A percentile compares a stretch with the other conserved stretches of the same genome.
Conservation (phyloP, 2,329 filamentous ascomycete species). For the Xylariaceae sp. region DNA sequence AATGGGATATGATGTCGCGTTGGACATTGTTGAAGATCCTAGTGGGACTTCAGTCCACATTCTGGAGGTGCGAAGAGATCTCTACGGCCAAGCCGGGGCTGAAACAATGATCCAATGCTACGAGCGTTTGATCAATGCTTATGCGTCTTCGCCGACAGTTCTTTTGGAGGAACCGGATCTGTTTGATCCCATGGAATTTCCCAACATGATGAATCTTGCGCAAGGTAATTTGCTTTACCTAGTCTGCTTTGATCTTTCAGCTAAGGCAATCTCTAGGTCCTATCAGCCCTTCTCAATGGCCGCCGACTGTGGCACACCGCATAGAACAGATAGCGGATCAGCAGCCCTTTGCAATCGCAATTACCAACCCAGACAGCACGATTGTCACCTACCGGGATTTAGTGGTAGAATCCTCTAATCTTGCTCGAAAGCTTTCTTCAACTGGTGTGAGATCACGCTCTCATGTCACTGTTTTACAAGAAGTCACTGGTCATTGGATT, state of each 20-base stretch:
- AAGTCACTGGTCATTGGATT: slow-evolving; percentile 30
- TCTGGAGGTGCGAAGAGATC: background rate
- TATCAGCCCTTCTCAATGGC: no score
- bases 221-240: no score
- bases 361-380: background rate
- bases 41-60: background rate
- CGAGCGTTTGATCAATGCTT: background rate
- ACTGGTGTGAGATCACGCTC: slow-evolving; percentile 26
- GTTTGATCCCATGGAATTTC: no score
- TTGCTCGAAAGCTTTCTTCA: background rate
- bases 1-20: slow-evolving; percentile 1
- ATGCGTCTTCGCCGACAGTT: background rate
- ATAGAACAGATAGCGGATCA: background rate
- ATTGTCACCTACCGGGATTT: background rate
- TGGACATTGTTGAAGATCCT: slow-evolving; percentile 11
- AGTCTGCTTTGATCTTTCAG: no score
- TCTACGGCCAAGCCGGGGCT: background rate
- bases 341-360: background rate
- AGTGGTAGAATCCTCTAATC: background rate
- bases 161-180: background rate
- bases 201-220: no score
- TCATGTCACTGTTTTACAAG: slow-evolving; percentile 35
- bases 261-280: no score
- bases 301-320: no score
- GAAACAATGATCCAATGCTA: background rate